Base-by-base conservation (phyloP, 2,329 filamentous ascomycete genomes). In the Calonectria henricotiae region DNA sequence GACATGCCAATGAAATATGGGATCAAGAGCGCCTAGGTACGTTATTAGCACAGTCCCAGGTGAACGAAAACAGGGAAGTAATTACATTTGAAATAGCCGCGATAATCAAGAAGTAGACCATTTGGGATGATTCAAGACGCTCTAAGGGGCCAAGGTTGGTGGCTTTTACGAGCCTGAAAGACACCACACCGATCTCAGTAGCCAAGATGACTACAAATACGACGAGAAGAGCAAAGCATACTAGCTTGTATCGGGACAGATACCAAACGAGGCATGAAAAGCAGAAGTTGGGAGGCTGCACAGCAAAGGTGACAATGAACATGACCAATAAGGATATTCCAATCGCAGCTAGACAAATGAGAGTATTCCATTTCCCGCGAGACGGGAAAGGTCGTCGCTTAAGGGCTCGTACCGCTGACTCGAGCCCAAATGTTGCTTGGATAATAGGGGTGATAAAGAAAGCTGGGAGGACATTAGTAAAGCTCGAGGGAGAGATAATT, bases 221-320 rank as follows among this genome's bases (percentile, higher is more conserved):
- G 25, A 86, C 80, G 12, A 92, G 78, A 1, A 92, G 77, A 11
- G 84, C 84, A 66, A 93, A 87, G 68, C 86, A 88, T 5, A 87
- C 86, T 15, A 86, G 78, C n/a, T 89, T 86, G 81, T 90, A 93
- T 73, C 84, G 85, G 66, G 88, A 85, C 47, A 93, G 83, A 71
- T 92, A 92, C 89, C 89, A 93, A 73, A 93, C 89, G 8, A 94
- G 84, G 6, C 89, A 90, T 27, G 90, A 90, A 75, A 93, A 90
- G 81, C 92, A 94, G 63, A 87, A 85, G 72, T 91, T 87, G 6
- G 86, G 85, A 49, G 91, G 86, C 5, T 83, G 85, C 71, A 87
- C 82, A 61, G 89, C 84, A 66, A 88, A 83, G 17, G 90, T 89
- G 30, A 91, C 86, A 43, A 91, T 82, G 80, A 90, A 91, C 23